Conservation (phyloP, 257 asterid genomes). For the Gentiana dahurica region DNA sequence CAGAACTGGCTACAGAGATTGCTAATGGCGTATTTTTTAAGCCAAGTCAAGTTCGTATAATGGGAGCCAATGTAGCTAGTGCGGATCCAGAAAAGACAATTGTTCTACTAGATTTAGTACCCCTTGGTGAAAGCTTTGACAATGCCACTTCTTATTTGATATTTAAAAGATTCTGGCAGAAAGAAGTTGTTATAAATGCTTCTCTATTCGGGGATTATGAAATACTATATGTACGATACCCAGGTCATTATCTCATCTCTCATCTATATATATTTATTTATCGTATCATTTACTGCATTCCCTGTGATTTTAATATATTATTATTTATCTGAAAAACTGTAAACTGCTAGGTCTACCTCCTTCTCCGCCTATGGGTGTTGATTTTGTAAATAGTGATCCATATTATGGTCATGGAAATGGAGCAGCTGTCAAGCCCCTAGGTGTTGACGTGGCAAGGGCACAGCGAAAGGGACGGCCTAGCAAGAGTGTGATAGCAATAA, state of each 20-base stretch:
- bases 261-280: neutral
- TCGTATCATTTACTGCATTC: neutral
- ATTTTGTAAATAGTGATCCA: slow-evolving; percentile 48
- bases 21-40: slow-evolving; percentile 67
- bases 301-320: slow-evolving; percentile 1
- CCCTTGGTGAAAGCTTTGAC: slow-evolving; percentile 61
- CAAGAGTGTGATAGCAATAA: slow-evolving; percentile 47
- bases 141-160: slow-evolving; percentile 49
- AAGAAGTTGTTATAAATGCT: slow-evolving; percentile 47
- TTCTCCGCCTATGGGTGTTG: slow-evolving; percentile 68
- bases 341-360: slow-evolving; percentile 68
- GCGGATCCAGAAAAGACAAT: slow-evolving; percentile 71
- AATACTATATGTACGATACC: slow-evolving; percentile 73
- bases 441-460: slow-evolving; percentile 60
- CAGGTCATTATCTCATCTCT: slow-evolving; percentile 39
- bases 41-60: slow-evolving; percentile 84
- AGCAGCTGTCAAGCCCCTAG: slow-evolving; percentile 59
- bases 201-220: slow-evolving; percentile 70
- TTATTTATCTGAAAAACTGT: slow-evolving; percentile 9
- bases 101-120: slow-evolving; percentile 71
- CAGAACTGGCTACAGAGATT: slow-evolving; percentile 75
- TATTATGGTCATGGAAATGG: slow-evolving; percentile 54
- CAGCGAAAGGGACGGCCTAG: slow-evolving; percentile 45
- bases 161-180: slow-evolving; percentile 72
- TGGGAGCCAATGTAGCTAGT: slow-evolving; percentile 87